phyloP scores from a whole-genome alignment of 2,329 filamentous ascomycete genomes.

The Aureobasidium sp. region DNA sequence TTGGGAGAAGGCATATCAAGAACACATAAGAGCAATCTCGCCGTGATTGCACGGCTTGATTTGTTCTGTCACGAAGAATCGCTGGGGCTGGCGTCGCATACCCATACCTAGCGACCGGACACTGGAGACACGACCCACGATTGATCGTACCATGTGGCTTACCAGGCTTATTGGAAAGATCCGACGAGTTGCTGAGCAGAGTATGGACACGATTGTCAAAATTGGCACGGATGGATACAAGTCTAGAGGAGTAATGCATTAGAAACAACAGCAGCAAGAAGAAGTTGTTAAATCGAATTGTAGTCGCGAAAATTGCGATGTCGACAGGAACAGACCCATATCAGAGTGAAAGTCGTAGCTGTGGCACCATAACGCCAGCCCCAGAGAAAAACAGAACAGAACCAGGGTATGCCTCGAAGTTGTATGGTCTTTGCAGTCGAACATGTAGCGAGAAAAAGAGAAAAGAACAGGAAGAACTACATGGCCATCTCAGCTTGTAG shows the following conservation, averaged over 20 bases:
- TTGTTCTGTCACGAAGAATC: neutral
- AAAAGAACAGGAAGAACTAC: conserved; percentile 38
- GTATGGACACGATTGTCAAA: neutral
- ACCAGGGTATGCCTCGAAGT: conserved; percentile 13
- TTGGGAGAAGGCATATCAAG: no score
- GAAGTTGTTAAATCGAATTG: conserved; percentile 4
- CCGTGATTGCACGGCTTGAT: neutral
- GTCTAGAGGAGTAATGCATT: neutral
- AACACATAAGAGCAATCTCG: no score
- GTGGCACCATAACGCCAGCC: neutral
- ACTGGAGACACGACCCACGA: neutral
- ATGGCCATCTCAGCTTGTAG: conserved; percentile 97
- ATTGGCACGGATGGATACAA: neutral
- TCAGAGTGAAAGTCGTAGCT: neutral
- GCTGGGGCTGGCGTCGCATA: neutral
- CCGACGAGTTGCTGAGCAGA: neutral
- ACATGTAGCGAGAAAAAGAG: neutral
- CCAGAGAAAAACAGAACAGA: conserved; percentile 1
- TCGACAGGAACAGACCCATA: neutral
- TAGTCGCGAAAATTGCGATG: conserved; percentile 7
- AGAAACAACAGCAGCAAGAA: neutral
- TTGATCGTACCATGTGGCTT: neutral
- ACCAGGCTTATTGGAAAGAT: neutral
- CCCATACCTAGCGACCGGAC: neutral
- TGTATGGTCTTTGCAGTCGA: conserved; percentile 11